Conservation (phyloP, 2,329 filamentous ascomycete species). For the Phialophora expanda region DNA sequence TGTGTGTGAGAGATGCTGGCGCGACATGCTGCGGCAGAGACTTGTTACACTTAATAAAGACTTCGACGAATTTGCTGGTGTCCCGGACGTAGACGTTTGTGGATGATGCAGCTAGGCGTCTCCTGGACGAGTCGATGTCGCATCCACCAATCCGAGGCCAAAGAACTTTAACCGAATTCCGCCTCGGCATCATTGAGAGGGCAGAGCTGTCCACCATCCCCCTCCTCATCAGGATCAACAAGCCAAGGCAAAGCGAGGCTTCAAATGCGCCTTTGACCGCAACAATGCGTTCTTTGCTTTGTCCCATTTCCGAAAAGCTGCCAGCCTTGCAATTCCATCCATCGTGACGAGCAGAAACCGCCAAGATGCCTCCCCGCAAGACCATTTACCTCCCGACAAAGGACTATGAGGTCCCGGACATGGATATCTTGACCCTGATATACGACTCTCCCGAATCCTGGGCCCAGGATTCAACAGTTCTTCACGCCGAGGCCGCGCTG, state of each 20-base stretch:
- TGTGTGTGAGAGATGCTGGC: not conserved
- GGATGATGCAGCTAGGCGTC: not conserved
- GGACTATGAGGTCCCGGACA: conserved; percentile 36
- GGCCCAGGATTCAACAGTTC: conserved; percentile 54
- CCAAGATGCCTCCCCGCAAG: conserved; percentile 19
- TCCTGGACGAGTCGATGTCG: not conserved
- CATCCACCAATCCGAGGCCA: not conserved
- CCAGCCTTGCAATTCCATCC: not conserved
- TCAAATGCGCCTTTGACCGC: not conserved
- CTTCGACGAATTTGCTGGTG: not conserved
- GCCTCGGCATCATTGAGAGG: not conserved
- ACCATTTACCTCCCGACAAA: conserved; percentile 33
- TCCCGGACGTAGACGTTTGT: not conserved
- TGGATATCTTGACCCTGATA: conserved; percentile 36
- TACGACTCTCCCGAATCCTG: conserved; percentile 35
- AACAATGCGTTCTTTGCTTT: not conserved
- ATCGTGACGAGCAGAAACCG: not conserved
- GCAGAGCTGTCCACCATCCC: not conserved
- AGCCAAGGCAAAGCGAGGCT: not conserved
- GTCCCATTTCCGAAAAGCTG: not conserved
- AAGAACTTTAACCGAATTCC: not conserved
- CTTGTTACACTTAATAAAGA: not conserved
- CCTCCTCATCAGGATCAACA: not conserved
- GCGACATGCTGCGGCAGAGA: not conserved
- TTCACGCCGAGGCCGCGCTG: conserved; percentile 65